Conservation (phyloP, 306 rosid species). For the Lithocarpus polystachyus region DNA sequence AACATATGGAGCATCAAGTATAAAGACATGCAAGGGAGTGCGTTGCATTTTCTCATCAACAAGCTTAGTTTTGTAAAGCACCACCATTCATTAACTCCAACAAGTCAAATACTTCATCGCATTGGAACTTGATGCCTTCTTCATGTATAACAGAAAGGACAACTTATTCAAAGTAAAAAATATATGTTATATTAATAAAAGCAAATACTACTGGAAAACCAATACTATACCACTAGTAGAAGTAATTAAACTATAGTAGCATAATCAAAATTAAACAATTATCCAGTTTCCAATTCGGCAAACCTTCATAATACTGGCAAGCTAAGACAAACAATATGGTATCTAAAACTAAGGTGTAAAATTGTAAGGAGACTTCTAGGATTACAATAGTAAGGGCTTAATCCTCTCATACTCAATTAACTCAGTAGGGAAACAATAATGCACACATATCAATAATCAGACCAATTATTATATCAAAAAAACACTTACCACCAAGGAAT, state of each 20-base stretch:
- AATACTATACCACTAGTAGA: neutral
- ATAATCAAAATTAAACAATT: neutral
- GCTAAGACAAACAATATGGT: neutral
- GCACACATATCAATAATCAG: conserved; percentile 13
- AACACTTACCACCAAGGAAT: conserved; percentile 88
- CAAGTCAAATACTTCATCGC: conserved; percentile 5
- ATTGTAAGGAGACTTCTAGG: neutral
- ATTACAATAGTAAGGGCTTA: neutral
- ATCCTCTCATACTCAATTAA: neutral
- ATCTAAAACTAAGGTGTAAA: neutral
- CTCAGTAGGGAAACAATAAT: neutral
- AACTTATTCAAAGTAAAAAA: neutral
- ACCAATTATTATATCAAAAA: conserved; percentile 9
- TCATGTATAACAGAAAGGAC: neutral
- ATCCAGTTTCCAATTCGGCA: neutral
- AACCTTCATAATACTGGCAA: neutral
- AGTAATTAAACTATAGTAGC: neutral
- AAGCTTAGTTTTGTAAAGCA: too few species aligned
- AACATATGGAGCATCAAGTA: too few species aligned
- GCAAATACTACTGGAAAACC: neutral
- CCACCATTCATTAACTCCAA: neutral
- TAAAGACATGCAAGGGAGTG: too few species aligned
- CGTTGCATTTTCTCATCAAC: too few species aligned
- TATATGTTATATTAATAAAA: too few species aligned
- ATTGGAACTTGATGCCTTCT: neutral